These are phyloP conservation scores for Chloris gayana DNA, from an alignment of 176 grass and related monocot genomes.

Conservation along the genomic window DNA sequence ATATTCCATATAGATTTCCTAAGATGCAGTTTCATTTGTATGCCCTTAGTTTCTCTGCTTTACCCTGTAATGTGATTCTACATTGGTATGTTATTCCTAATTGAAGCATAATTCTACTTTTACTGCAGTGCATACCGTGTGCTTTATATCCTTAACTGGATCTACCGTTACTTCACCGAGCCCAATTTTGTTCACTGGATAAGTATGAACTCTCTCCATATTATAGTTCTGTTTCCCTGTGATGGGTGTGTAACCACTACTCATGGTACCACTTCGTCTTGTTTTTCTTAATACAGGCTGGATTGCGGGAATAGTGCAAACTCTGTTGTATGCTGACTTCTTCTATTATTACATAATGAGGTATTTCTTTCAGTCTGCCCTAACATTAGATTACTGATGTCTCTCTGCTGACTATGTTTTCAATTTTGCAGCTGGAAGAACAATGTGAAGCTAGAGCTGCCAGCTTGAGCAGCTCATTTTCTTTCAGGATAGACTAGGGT, in stretches of 20 bases:
- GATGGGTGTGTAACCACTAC: neutral
- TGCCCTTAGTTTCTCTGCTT: neutral
- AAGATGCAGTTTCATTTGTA: neutral
- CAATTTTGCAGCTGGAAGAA: slow-evolving; percentile 88
- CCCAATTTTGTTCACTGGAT: slow-evolving; percentile 94
- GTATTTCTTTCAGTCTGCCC: slow-evolving; percentile 37
- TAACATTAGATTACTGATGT: slow-evolving; percentile 2
- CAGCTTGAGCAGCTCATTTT: slow-evolving; percentile 55
- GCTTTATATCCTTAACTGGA: slow-evolving; percentile 93
- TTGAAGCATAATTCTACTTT: neutral
- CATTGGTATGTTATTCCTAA: slow-evolving; percentile 10
- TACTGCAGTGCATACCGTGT: slow-evolving; percentile 85
- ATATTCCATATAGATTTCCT: neutral
- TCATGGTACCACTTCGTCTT: neutral
- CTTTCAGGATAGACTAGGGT: slow-evolving; percentile 46
- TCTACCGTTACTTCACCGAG: slow-evolving; percentile 87
- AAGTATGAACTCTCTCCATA: slow-evolving; percentile 52
- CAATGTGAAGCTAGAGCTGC: slow-evolving; percentile 86
- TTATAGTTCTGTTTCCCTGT: neutral
- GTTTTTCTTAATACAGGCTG: slow-evolving; percentile 55
- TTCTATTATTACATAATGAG: slow-evolving; percentile 97
- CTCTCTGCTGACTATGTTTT: slow-evolving; percentile 31
- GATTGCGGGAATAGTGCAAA: slow-evolving; percentile 81
- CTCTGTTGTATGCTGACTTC: slow-evolving; percentile 90
- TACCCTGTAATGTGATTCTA: neutral